A percentile compares a stretch with the other conserved stretches of the same genome.
Conservation (phyloP, 352 stramenopile genomes). For the Pythium monospermum region DNA sequence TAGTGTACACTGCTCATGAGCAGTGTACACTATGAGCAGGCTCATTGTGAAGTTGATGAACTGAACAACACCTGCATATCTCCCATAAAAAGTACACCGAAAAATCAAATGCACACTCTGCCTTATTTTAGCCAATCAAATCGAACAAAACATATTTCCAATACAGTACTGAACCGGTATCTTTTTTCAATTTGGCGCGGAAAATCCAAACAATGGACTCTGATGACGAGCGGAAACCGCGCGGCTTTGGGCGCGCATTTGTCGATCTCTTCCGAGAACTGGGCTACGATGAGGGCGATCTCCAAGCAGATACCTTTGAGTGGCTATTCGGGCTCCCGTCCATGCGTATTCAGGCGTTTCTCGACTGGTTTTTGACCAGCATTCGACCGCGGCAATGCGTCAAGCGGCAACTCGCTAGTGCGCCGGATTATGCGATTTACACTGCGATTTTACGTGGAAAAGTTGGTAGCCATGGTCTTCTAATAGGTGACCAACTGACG, state of each 20-base stretch:
- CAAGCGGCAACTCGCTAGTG: constrained; percentile 15
- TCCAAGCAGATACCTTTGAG: constrained; percentile 30
- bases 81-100: no score
- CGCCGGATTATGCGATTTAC: constrained; percentile 29
- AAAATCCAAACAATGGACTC: constrained; percentile 16
- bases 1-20: no score
- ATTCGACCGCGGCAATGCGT: constrained; percentile 29
- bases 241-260: constrained; percentile 25
- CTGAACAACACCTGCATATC: no score
- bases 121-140: constrained; percentile 13
- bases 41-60: no score
- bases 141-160: background rate
- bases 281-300: constrained; percentile 28
- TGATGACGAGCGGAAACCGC: background rate
- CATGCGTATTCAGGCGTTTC: constrained; percentile 36
- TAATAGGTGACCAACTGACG: constrained; percentile 20
- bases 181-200: background rate
- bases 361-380: constrained; percentile 35
- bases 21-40: no score
- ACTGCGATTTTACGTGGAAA: constrained; percentile 15
- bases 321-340: constrained; percentile 35
- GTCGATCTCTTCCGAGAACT: constrained; percentile 31
- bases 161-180: background rate
- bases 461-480: constrained; percentile 4
- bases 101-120: no score